Conservation (phyloP, 1,284 basidiomycete species). For the Gymnopus androsaceus region DNA sequence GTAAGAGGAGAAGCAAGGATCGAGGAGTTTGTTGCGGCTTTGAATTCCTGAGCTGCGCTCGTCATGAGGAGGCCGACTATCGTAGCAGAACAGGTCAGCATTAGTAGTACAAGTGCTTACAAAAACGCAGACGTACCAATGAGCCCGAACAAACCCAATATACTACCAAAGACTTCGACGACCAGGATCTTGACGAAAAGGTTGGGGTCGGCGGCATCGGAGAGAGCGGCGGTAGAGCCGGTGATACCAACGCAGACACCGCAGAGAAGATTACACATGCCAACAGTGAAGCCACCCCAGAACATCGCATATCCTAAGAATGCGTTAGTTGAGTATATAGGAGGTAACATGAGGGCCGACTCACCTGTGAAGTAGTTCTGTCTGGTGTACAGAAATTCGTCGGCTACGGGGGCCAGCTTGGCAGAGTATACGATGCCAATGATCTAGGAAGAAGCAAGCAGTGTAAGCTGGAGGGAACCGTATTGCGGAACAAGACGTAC, state of each 20-base stretch:
- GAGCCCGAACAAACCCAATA: conserved; percentile 88
- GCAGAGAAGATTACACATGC: conserved; percentile 90
- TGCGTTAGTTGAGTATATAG: background rate
- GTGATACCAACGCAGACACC: conserved; percentile 90
- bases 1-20: background rate
- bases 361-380: conserved; percentile 89
- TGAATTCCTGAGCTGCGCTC: conserved; percentile 57
- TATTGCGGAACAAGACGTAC: conserved; percentile 49
- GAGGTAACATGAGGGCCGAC: conserved; percentile 18
- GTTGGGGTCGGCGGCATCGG: conserved; percentile 90
- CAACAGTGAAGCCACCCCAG: conserved; percentile 93
- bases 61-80: conserved; percentile 72
- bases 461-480: background rate
- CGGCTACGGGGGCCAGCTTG: conserved; percentile 67
- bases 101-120: background rate
- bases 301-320: conserved; percentile 82
- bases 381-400: conserved; percentile 70
- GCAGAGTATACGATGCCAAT: conserved; percentile 93
- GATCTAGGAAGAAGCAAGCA: too few species aligned
- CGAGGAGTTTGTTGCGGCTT: conserved; percentile 33
- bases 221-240: conserved; percentile 88
- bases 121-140: conserved; percentile 67
- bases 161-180: conserved; percentile 93
- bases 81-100: conserved; percentile 7
- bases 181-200: conserved; percentile 94